Base-by-base conservation (phyloP, 2,329 filamentous ascomycete species). In the Cladosporium sp. region DNA sequence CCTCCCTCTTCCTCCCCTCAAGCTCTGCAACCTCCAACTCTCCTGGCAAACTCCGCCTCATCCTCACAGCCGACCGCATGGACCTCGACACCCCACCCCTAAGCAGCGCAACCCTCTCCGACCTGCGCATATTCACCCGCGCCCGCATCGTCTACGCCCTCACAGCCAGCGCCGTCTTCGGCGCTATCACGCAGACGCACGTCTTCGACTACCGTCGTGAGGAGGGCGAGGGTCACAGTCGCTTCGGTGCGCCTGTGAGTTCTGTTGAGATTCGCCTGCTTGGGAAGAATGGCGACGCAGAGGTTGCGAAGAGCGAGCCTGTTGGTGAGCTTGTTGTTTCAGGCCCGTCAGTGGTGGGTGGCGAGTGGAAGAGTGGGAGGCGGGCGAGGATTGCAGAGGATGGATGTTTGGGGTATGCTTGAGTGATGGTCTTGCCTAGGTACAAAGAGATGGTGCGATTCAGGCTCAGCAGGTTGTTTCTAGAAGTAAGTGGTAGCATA, bases 81-180 rank as follows among this genome's bases (percentile, higher is more conserved):
- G 88, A 86, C 40, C 79, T 82, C 1, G 76, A 78, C 54, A 80
- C 80, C 2, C 85, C 87, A 1, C 81, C 83, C 1, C 77, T 97
- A 12, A 88, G 83, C 40, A 85, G 88, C 3, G 75, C 82, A 20
- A 84, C 87, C 52, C 80, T 97, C 40, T 90, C 89, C 0, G 90
- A 97, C 69, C 76, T 97, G 59, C 86, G 92, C 47, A 82, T 95
- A 55, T 90, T 92, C 73, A 90, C 89, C 1, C 84, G 88, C 28
- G 88, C 91, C 1, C 85, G 91, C 54, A 80, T 97, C 59, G 81
- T 95, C 52, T 96, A 97, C 73, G 92, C 92, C 3, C 80, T 99
- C 57, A 89, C 91, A 17, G 86, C 89, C 0, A 80, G 90, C 22
- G 84, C 85, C 61, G 89, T 97, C n/a, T 93, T 92, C 2, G 94